Evolutionary conservation across 192 early-diverging fungal genomes (phyloP).

Genomic region (Gamsiella multidivaricata): DNA sequence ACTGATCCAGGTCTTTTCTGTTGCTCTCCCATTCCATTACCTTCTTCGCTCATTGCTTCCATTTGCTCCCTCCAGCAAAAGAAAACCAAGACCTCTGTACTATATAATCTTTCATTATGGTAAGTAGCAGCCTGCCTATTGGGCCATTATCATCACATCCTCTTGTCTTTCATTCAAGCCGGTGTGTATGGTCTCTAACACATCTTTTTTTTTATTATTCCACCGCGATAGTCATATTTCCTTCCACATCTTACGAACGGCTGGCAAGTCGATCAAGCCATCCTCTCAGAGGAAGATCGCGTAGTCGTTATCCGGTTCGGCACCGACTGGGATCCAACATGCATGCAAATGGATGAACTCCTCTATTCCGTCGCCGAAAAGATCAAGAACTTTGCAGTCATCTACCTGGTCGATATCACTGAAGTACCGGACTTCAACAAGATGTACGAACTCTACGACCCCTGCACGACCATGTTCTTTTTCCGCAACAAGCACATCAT

Average conservation of each 20-base stretch:
- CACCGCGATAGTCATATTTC: slow-evolving; percentile 60
- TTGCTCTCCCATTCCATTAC: too few relatives aligned
- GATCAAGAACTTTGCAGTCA: slow-evolving; percentile 98
- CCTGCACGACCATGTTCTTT: slow-evolving; percentile 98
- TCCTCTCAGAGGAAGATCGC: slow-evolving; percentile 96
- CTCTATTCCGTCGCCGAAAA: slow-evolving; percentile 93
- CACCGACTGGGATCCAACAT: slow-evolving; percentile 93
- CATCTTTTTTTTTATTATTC: neutral
- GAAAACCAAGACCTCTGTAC: too few relatives aligned
- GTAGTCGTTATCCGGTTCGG: slow-evolving; percentile 98
- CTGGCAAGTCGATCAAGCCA: slow-evolving; percentile 99
- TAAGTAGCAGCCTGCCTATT: too few relatives aligned
- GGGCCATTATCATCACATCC: too few relatives aligned
- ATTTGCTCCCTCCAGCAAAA: too few relatives aligned
- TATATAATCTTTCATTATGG: too few relatives aligned
- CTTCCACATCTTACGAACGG: slow-evolving; percentile 76
- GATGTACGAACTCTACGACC: slow-evolving; percentile 99
- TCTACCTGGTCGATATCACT: slow-evolving; percentile 95
- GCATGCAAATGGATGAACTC: slow-evolving; percentile 99
- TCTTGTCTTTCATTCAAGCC: neutral
- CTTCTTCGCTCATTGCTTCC: too few relatives aligned
- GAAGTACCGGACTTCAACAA: slow-evolving; percentile 94
- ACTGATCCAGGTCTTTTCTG: too few relatives aligned
- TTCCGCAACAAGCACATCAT: slow-evolving; percentile 97
- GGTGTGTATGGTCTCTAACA: too few relatives aligned